phyloP scores from a whole-genome alignment of 2,329 filamentous ascomycete species.

The Exophiala viscosa region DNA sequence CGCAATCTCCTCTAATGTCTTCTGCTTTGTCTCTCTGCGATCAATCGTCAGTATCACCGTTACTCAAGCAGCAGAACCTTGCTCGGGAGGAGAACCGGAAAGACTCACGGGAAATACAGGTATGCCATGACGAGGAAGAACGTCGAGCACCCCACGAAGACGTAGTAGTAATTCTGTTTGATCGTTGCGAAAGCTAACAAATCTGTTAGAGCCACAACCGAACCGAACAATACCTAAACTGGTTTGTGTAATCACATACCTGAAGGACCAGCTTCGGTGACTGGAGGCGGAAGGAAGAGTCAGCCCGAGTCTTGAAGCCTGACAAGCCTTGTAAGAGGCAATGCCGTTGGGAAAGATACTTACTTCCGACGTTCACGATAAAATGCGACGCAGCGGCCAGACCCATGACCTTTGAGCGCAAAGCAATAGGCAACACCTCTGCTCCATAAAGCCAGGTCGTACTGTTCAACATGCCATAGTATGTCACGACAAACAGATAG shows the following conservation, averaged over 20 bases:
- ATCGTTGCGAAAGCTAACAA: slow-evolving; percentile 57
- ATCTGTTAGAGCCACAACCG: too few species aligned
- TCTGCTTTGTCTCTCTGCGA: slow-evolving; percentile 45
- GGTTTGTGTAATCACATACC: too few species aligned
- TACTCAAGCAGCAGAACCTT: neutral
- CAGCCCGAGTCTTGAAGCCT: too few species aligned
- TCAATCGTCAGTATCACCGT: slow-evolving; percentile 6
- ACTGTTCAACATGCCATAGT: slow-evolving; percentile 48
- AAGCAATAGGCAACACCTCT: slow-evolving; percentile 83
- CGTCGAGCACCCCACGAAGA: slow-evolving; percentile 52
- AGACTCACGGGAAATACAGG: slow-evolving; percentile 51
- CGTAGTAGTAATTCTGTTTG: slow-evolving; percentile 59
- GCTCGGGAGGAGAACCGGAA: neutral
- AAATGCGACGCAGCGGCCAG: slow-evolving; percentile 84
- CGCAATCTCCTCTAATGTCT: slow-evolving; percentile 49
- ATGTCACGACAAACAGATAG: slow-evolving; percentile 56
- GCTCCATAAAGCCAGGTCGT: slow-evolving; percentile 77
- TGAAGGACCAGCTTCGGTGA: slow-evolving; percentile 51
- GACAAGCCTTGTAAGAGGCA: slow-evolving; percentile 5
- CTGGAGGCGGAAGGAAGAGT: too few species aligned
- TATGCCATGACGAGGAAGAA: slow-evolving; percentile 53
- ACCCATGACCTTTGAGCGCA: slow-evolving; percentile 80
- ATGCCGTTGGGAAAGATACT: slow-evolving; percentile 24
- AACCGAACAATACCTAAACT: too few species aligned
- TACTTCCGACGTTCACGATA: slow-evolving; percentile 52